Base-by-base conservation (phyloP, 2,329 filamentous ascomycete genomes). In the Diaporthe capsici region DNA sequence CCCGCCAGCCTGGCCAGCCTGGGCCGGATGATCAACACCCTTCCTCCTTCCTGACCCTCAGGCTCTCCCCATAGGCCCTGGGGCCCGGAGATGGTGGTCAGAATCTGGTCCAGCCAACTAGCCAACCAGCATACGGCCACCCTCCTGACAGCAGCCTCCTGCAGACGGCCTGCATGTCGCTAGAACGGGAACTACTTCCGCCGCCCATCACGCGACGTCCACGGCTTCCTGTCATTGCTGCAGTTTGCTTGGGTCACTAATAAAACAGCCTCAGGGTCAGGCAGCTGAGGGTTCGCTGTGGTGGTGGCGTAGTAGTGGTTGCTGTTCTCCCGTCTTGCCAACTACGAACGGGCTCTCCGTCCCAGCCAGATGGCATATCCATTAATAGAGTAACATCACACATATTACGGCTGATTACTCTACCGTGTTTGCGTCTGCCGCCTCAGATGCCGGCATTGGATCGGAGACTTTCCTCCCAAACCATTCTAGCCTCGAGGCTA, bases 91-190 rank as follows among this genome's bases (percentile, higher is more conserved):
- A 34, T 39, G 47, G 65, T 70, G 65, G 65, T 70, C 65, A 70
- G 49, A 70, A 28, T 55, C 34, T 42, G 65, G 49, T 55, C n/a
- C 15, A 39, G 65, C 65, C 65, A 17, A 15, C 49, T 20, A 20
- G 65, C 65, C 73, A 34, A 49, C 42, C 61, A 55, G 53, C n/a
- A 57, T 34, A 6, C 22, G 61, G 8, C 39, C 70, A 51, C 39
- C 60, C 70, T 73, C 61, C 74, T 76, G 74, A 76, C 74, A 44
- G 58, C 68, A 39, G 47, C 71, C 37, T 63, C 71, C 71, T 76
- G 74, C 71, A 73, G 53, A 49, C 37, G 28, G 72, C 34, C 61
- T 76, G 74, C 71, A 70, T 10, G 25, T 60, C 25, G 71, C 71
- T 68, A 17, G 58, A 75, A 58, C n/a, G 37, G 58, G 68, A 28